Evolutionary conservation across 1,139 yeast genomes (phyloP), one percentile per base, ranked within the genome.

Genomic region (Zygoascus meyerae): DNA sequence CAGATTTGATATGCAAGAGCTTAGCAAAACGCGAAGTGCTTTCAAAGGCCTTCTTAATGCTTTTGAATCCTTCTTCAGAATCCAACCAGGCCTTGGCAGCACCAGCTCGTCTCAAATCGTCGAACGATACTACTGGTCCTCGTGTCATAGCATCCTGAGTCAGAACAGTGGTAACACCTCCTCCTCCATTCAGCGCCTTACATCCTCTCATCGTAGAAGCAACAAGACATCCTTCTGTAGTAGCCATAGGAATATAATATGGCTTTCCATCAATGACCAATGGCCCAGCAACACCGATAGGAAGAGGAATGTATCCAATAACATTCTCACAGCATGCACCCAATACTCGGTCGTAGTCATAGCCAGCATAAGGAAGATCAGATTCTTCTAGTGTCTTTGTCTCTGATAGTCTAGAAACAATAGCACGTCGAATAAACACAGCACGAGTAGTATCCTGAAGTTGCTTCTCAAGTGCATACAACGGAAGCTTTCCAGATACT

Each of bases 291-390:
- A 94, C 84, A 66, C 99, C 98, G 51, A 92, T 87, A 9, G 98
- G 99, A 42, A 92, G 67, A 31, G 98, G 99, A 81, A 90, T 79
- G 64, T 75, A 92, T 35, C 98, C 99, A 66, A 92, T 86, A 50
- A 92, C 98, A 63, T 92, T 92, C 68, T 92, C 99, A 73, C 99
- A 92, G 71, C 99, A 92, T 9, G 98, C 97, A 55, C 98, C 98
- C 63, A 90, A 81, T 10, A 94, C 98, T 58, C 97, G 81, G 62
- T 90, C 95, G 64, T 89, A 94, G 65, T 94, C 97, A 64, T 92
- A 92, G 61, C 80, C 72, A 53, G 74, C 71, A 66, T 80, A 87
- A 15, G 99, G 99, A 55, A 92, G 73, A 55, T 79, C 77, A 36
- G 78, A 73, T 4, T 83, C 67, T 55, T 83, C 84, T 52, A 92